Conservation (phyloP, 2,329 filamentous ascomycete species). For the Cladophialophora psammophila region DNA sequence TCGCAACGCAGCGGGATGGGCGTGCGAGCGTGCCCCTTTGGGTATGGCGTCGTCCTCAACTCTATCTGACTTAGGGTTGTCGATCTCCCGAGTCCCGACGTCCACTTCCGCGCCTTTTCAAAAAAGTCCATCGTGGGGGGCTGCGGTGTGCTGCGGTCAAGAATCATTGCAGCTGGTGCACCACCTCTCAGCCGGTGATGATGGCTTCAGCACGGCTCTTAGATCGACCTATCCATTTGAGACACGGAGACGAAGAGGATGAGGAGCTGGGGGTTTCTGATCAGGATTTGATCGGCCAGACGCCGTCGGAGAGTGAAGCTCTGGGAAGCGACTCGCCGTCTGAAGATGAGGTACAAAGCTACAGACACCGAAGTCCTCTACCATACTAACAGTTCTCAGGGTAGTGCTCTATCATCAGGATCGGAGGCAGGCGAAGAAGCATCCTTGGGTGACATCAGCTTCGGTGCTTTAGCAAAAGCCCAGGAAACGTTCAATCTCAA, state of each 20-base stretch:
- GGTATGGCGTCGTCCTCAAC: conserved; percentile 6
- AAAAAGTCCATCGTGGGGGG: conserved; percentile 20
- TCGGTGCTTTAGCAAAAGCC: conserved; percentile 87
- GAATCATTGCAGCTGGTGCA: not conserved
- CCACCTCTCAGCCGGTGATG: not conserved
- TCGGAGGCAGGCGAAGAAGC: conserved; percentile 46
- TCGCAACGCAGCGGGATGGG: not conserved
- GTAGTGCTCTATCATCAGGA: conserved; percentile 4
- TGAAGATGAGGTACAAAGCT: conserved; percentile 15
- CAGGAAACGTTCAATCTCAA: conserved; percentile 70
- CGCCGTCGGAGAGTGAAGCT: conserved; percentile 13
- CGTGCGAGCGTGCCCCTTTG: conserved; percentile 5
- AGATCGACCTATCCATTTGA: conserved; percentile 30
- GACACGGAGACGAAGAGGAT: conserved; percentile 45
- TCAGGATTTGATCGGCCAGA: conserved; percentile 15
- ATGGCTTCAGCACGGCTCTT: conserved; percentile 28
- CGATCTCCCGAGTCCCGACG: conserved; percentile 2
- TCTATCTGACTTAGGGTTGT: conserved; percentile 20
- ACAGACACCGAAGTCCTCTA: not conserved
- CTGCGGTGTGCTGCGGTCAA: not conserved
- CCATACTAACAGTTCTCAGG: conserved; percentile 23
- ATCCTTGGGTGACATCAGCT: conserved; percentile 72
- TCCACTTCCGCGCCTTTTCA: not conserved
- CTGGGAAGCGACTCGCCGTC: conserved; percentile 17
- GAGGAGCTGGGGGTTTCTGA: conserved; percentile 46